Evolutionary conservation across 106 monocot genomes (phyloP), one percentile per base, ranked within the genome.

Genomic region (Ottelia alismoides): DNA sequence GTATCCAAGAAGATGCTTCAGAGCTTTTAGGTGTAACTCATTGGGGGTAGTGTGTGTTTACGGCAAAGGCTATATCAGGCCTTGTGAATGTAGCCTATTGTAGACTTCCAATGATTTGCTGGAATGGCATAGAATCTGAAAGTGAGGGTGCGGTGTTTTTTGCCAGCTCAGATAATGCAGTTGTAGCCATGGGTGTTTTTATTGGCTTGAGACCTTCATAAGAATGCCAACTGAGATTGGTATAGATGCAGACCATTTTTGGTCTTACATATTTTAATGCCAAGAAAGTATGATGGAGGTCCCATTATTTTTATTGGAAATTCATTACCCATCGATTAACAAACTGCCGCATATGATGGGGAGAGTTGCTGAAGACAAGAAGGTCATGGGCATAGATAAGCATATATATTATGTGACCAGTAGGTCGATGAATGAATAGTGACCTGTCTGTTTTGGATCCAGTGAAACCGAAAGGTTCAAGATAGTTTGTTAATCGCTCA

Each of bases 361-460:
- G n/a, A n/a, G n/a, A n/a, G n/a, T n/a, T n/a, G n/a, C n/a, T n/a
- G n/a, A n/a, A n/a, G n/a, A n/a, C n/a, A n/a, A n/a, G n/a, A n/a
- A n/a, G n/a, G n/a, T n/a, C n/a, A n/a, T n/a, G n/a, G n/a, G n/a
- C n/a, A n/a, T n/a, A n/a, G n/a, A n/a, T n/a, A n/a, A n/a, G n/a
- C n/a, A n/a, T n/a, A n/a, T n/a, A n/a, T n/a, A n/a, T n/a, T n/a
- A n/a, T n/a, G n/a, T n/a, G n/a, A n/a, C n/a, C n/a, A n/a, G n/a
- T n/a, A n/a, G n/a, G n/a, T n/a, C n/a, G n/a, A n/a, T n/a, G n/a
- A 17, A 54, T 54, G 27, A 54, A 56, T 7, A 56, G 12, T 1
- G 30, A 56, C 1, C 12, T 5, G n/a, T 56, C 7, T 1, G 32
- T 2, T 1, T 7, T 21, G 7, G 20, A 20, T 1, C 20, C 5